Evolutionary conservation across 2,329 filamentous ascomycete species (phyloP).

Genomic region (Trichoderma pleuroti): DNA sequence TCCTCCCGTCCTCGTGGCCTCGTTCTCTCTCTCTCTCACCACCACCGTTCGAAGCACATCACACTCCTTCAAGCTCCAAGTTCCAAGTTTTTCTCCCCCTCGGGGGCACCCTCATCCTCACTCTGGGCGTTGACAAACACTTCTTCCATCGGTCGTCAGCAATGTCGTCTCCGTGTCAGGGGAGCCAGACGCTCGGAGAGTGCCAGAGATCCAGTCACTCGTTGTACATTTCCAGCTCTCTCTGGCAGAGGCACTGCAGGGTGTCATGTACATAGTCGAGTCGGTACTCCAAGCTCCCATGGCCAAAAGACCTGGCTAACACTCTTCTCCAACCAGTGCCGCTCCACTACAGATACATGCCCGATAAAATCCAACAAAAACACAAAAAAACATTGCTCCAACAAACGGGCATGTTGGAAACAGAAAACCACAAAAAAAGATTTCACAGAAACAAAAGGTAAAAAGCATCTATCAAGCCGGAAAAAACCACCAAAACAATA

Average conservation of each 20-base stretch:
- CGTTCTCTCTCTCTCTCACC: background rate
- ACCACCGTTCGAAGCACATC: background rate
- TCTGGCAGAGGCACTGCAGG: background rate
- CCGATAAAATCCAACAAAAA: background rate
- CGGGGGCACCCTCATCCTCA: background rate
- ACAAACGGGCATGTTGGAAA: background rate
- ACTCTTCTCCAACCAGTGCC: background rate
- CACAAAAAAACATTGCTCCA: background rate
- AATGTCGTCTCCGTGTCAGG: background rate
- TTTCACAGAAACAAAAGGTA: background rate
- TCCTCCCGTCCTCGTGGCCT: too few species aligned
- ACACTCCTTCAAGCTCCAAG: background rate
- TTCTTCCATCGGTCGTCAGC: background rate
- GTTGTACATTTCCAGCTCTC: background rate
- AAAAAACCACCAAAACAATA: background rate
- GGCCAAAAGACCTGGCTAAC: background rate
- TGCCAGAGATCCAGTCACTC: background rate
- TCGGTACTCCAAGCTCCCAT: background rate
- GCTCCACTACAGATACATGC: background rate
- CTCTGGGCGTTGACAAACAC: background rate
- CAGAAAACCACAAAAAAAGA: background rate
- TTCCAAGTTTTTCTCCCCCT: background rate
- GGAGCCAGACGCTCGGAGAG: background rate
- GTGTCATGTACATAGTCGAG: background rate
- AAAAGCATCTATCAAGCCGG: background rate